phyloP scores from a whole-genome alignment of 495 filamentous ascomycete species.

The Apiosordaria backusii region DNA sequence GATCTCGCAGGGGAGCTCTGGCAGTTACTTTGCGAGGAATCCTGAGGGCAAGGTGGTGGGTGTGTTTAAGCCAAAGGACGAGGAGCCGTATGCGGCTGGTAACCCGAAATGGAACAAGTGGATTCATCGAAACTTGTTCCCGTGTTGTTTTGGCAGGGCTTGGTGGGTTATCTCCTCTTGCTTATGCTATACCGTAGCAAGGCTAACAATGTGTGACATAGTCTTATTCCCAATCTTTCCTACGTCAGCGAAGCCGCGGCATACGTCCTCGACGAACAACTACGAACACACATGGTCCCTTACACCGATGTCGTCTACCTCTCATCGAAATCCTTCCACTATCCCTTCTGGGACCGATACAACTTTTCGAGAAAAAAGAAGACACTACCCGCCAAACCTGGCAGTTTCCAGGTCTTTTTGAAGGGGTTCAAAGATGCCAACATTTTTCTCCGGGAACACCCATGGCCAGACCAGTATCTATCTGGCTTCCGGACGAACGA shows the following conservation, averaged over 20 bases:
- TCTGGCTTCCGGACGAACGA: constrained; percentile 70
- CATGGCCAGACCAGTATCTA: constrained; percentile 93
- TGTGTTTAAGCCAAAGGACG: constrained; percentile 99
- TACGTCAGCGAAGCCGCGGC: constrained; percentile 98
- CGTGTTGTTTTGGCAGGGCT: constrained; percentile 92
- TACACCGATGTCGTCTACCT: constrained; percentile 94
- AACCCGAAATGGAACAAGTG: constrained; percentile 97
- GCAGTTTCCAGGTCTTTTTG: constrained; percentile 96
- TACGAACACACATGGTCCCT: constrained; percentile 88
- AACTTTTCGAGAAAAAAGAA: constrained; percentile 84
- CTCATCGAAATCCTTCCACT: constrained; percentile 95
- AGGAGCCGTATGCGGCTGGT: constrained; percentile 90
- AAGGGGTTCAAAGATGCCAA: constrained; percentile 97
- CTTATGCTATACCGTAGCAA: neutral
- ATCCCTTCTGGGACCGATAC: constrained; percentile 93
- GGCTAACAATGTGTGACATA: constrained; percentile 16
- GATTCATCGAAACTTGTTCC: constrained; percentile 91
- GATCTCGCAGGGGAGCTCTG: constrained; percentile 95
- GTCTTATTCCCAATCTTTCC: constrained; percentile 95
- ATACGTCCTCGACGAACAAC: constrained; percentile 85
- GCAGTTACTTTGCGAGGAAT: constrained; percentile 95
- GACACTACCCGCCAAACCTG: constrained; percentile 83
- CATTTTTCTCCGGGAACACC: constrained; percentile 88
- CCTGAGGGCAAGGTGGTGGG: constrained; percentile 89
- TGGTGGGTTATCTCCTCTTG: constrained; percentile 49